A percentile compares a stretch with the other conserved stretches of the same genome.
These are phyloP conservation scores for Aspergillus bridgeri DNA, from an alignment of 495 filamentous ascomycete species.

Conservation along the genomic window DNA sequence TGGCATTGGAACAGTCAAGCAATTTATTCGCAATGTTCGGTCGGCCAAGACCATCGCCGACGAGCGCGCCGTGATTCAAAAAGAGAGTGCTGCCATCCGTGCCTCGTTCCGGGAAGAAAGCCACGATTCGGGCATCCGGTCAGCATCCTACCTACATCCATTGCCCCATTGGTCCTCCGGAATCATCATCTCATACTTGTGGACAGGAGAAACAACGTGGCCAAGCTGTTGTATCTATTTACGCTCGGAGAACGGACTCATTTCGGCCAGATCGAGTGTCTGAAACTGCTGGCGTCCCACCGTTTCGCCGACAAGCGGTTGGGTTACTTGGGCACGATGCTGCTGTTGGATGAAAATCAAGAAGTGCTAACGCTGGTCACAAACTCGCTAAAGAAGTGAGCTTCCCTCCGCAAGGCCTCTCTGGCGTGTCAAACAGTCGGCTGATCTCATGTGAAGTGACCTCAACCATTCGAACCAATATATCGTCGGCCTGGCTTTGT, in stretches of 20 bases:
- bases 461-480: slow-evolving; percentile 97
- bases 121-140: slow-evolving; percentile 85
- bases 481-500: slow-evolving; percentile 92
- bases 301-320: slow-evolving; percentile 97
- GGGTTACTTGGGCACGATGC: slow-evolving; percentile 93
- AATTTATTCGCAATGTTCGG: slow-evolving; percentile 98
- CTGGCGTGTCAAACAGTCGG: not conserved
- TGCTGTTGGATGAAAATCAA: slow-evolving; percentile 96
- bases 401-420: not conserved
- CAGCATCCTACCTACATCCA: slow-evolving; percentile 21
- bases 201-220: slow-evolving; percentile 92
- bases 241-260: slow-evolving; percentile 97
- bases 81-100: slow-evolving; percentile 95
- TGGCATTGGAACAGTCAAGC: slow-evolving; percentile 67
- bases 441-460: slow-evolving; percentile 57
- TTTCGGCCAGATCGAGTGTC: slow-evolving; percentile 98
- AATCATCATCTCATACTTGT: slow-evolving; percentile 24
- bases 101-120: slow-evolving; percentile 97
- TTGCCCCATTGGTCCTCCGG: not conserved
- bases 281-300: slow-evolving; percentile 94
- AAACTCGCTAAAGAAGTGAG: slow-evolving; percentile 92
- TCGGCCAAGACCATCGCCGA: slow-evolving; percentile 98
- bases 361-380: slow-evolving; percentile 96
- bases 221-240: slow-evolving; percentile 96
- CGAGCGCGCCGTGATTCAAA: slow-evolving; percentile 95